Conservation (phyloP, 805 yeast genomes). For the Yueomyces sp. region DNA sequence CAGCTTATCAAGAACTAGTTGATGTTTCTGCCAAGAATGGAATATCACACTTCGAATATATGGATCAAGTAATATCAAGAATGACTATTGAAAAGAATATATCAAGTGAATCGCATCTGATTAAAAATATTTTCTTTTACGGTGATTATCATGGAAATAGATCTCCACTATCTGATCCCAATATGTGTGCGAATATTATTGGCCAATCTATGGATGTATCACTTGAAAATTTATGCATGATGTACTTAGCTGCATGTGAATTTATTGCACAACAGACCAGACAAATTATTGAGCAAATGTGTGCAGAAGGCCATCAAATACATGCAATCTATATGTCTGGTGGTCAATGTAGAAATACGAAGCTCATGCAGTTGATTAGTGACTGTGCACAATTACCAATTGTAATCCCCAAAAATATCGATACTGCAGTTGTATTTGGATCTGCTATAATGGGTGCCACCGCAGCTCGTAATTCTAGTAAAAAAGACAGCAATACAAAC, state of each 20-base stretch:
- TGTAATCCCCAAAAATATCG: conserved; percentile 86
- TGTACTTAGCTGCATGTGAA: conserved; percentile 89
- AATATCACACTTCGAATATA: conserved; percentile 66
- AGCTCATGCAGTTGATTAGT: conserved; percentile 80
- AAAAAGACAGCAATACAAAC: conserved; percentile 10
- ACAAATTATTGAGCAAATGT: conserved; percentile 83
- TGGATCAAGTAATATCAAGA: conserved; percentile 63
- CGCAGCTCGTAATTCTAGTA: conserved; percentile 59
- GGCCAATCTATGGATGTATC: conserved; percentile 90
- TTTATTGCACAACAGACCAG: conserved; percentile 96
- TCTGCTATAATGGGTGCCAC: conserved; percentile 90
- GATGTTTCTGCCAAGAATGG: conserved; percentile 54
- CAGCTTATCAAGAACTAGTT: conserved; percentile 66
- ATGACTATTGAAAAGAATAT: conserved; percentile 42
- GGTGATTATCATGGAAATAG: conserved; percentile 96
- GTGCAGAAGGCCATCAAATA: conserved; percentile 63
- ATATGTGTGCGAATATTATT: conserved; percentile 82
- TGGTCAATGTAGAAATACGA: conserved; percentile 89
- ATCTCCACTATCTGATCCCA: conserved; percentile 93
- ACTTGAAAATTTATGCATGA: conserved; percentile 70
- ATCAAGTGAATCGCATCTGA: conserved; percentile 67
- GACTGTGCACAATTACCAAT: conserved; percentile 89
- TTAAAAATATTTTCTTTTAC: conserved; percentile 77
- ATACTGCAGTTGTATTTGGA: conserved; percentile 95
- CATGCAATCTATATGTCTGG: conserved; percentile 80